phyloP scores from a whole-genome alignment of 2,329 filamentous ascomycete species.

The Pezicula rhizophila region DNA sequence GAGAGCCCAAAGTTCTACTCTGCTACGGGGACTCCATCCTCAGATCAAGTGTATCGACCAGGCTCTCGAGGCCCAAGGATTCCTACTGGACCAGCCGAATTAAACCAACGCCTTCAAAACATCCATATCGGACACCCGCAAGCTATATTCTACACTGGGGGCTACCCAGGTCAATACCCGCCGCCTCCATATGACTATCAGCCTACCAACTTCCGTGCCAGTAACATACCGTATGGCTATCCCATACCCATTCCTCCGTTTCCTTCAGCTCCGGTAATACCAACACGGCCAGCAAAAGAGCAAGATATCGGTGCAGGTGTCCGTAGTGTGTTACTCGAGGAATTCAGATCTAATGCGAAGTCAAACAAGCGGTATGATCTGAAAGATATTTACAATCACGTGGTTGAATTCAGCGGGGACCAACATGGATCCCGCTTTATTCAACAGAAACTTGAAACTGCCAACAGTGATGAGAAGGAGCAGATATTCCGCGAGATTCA shows the following conservation, averaged over 20 bases:
- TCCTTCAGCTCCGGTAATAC: conserved; percentile 15
- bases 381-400: conserved; percentile 79
- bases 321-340: conserved; percentile 68
- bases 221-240: conserved; percentile 30
- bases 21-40: conserved; percentile 19
- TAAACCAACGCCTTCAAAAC: conserved; percentile 23
- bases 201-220: conserved; percentile 29
- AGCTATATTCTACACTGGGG: conserved; percentile 30
- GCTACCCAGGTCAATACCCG: conserved; percentile 33
- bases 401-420: conserved; percentile 93
- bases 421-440: conserved; percentile 95
- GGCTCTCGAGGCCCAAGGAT: conserved; percentile 21
- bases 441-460: conserved; percentile 83
- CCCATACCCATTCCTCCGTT: conserved; percentile 25
- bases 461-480: conserved; percentile 94
- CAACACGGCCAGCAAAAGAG: conserved; percentile 25
- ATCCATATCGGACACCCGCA: conserved; percentile 20
- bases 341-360: conserved; percentile 72
- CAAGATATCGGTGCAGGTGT: conserved; percentile 41
- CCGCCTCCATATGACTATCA: conserved; percentile 33
- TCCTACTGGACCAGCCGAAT: conserved; percentile 19
- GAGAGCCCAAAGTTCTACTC: conserved; percentile 26
- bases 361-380: conserved; percentile 71
- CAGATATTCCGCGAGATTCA: conserved; percentile 83
- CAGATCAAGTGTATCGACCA: conserved; percentile 23